phyloP scores from a whole-genome alignment of 2,329 filamentous ascomycete species.

The Parafenestella ontariensis region DNA sequence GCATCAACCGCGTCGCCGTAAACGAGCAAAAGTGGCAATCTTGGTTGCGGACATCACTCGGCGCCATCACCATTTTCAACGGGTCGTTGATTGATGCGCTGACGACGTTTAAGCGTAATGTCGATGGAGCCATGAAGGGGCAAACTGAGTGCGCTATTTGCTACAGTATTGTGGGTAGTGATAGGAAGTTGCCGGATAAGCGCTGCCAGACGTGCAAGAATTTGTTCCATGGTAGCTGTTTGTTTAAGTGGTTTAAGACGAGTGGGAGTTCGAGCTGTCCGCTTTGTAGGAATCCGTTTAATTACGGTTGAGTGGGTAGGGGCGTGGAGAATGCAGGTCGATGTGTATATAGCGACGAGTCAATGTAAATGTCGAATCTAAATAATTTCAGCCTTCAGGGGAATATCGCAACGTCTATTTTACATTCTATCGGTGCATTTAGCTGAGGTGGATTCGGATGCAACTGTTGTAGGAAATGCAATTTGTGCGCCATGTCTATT shows the following conservation, averaged over 20 bases:
- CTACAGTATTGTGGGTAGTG: constrained; percentile 89
- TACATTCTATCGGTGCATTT: too few species aligned
- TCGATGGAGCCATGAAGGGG: constrained; percentile 86
- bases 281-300: constrained; percentile 88
- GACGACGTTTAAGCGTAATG: constrained; percentile 83
- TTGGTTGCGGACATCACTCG: constrained; percentile 88
- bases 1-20: constrained; percentile 83
- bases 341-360: not conserved
- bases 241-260: constrained; percentile 97
- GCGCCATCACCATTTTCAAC: constrained; percentile 92
- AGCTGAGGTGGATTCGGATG: too few species aligned
- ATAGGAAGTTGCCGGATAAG: constrained; percentile 92
- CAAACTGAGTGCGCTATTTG: constrained; percentile 97
- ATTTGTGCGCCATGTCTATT: too few species aligned
- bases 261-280: constrained; percentile 93
- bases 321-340: not conserved
- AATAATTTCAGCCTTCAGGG: not conserved
- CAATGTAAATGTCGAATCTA: too few species aligned
- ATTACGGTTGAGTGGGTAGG: constrained; percentile 54
- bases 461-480: too few species aligned
- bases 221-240: constrained; percentile 84
- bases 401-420: not conserved
- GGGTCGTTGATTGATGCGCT: constrained; percentile 88
- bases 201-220: constrained; percentile 92
- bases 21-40: constrained; percentile 91